Evolutionary conservation across 2,329 filamentous ascomycete species (phyloP).

Genomic region (Lachnellula suecica): DNA sequence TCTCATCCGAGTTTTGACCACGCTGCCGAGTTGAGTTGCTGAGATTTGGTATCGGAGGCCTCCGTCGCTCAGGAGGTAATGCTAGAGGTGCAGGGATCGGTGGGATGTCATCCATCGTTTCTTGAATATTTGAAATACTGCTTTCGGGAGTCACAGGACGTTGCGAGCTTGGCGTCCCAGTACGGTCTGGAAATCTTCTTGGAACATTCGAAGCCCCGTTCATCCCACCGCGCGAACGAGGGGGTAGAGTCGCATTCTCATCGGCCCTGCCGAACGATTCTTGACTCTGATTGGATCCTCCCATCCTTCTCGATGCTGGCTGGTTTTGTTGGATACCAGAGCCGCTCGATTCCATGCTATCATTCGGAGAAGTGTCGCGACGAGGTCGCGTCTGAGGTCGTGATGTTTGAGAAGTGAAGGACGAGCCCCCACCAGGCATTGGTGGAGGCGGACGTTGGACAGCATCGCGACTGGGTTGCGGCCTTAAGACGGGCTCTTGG

Average conservation of each 20-base stretch:
- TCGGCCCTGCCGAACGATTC: conserved; percentile 32
- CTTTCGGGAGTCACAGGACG: conserved; percentile 29
- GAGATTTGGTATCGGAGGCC: conserved; percentile 32
- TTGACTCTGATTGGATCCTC: conserved; percentile 31
- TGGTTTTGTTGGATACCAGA: conserved; percentile 20
- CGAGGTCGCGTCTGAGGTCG: conserved; percentile 25
- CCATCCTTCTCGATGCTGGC: conserved; percentile 26
- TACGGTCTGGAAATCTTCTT: conserved; percentile 33
- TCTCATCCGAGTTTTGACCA: conserved; percentile 24
- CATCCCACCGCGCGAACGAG: conserved; percentile 29
- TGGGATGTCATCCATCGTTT: conserved; percentile 23
- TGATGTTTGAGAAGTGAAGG: conserved; percentile 25
- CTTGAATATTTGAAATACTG: conserved; percentile 20
- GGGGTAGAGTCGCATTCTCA: conserved; percentile 27
- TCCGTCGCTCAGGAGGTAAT: conserved; percentile 32
- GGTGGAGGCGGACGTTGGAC: conserved; percentile 21
- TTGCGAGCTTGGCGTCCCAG: conserved; percentile 29
- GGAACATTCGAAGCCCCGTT: conserved; percentile 28
- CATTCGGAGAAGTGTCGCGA: conserved; percentile 29
- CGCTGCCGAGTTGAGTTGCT: conserved; percentile 30
- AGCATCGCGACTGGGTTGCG: conserved; percentile 30
- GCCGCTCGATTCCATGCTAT: conserved; percentile 25
- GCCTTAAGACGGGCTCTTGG: conserved; percentile 22
- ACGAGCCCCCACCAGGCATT: conserved; percentile 10
- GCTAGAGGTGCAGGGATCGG: conserved; percentile 30